Evolutionary conservation across 768 basidiomycete genomes (phyloP), one percentile per base, ranked within the genome.

Genomic region (Cystobasidium ongulense): DNA sequence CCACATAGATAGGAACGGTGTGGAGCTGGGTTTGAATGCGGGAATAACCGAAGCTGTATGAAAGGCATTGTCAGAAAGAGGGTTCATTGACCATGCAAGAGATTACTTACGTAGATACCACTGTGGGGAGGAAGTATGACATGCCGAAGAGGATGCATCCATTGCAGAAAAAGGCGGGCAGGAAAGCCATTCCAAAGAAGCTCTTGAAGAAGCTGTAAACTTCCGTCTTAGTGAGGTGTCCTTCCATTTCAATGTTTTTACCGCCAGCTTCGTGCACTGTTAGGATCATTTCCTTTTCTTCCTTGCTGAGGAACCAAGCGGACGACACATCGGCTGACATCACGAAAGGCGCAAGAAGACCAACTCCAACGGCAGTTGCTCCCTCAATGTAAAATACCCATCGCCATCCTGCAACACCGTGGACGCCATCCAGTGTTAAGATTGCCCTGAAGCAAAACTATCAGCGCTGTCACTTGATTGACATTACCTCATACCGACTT

Each of bases 161-260:
- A 13, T 29, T 35, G 57, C 57, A 59, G 57, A 59, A 59, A 15
- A 35, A 59, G 17, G 29, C 33, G 2, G 57, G 25, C 3, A 35
- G 33, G 27, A 59, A 35, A 13, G 33, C 29, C 21, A 59, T 29
- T 10, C 29, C 57, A 27, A 59, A 59, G 11, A 35, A 35, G 13
- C 29, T 59, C 33, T 59, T 59, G 57, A 59, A 59, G 57, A 59
- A 35, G 25, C 57, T 59, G 57, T 27, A 27, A 7, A 59, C 57
- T 59, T 59, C 57, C 15, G 25, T 27, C 27, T 35, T 29, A 4
- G 29, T 59, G 13, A 59, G 29, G 25, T 27, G 29, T 15, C 13
- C 23, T 13, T 59, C 57, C 25, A 29, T 59, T 13, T 35, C 57
- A 23, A 13, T 27, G 29, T 35, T 27, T 15, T 35, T 27, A 4